Evolutionary conservation across 169 alveolate species (phyloP).

Genomic region (Pseudocohnilembus persalinus): DNA sequence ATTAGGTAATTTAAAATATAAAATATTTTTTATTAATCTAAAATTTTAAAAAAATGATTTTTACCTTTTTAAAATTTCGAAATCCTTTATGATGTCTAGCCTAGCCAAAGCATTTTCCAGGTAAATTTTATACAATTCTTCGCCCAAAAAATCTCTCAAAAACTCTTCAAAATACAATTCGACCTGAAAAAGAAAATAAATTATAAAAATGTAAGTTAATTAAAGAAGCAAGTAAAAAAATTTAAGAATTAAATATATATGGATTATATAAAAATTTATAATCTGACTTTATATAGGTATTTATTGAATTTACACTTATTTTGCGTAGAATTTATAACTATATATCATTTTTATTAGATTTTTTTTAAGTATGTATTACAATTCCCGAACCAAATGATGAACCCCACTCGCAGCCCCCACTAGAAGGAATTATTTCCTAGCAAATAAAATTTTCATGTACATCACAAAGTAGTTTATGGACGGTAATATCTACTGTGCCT

Average conservation of each 20-base stretch:
- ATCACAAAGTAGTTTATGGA: constrained; percentile 81
- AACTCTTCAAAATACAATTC: constrained; percentile 86
- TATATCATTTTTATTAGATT: too few species aligned
- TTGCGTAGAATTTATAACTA: too few species aligned
- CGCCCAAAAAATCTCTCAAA: constrained; percentile 81
- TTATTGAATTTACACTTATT: too few species aligned
- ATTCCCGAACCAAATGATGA: constrained; percentile 86
- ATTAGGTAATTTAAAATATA: neutral
- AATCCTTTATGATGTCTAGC: constrained; percentile 83
- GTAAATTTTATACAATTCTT: constrained; percentile 68
- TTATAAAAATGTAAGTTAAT: too few species aligned
- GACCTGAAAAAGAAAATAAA: too few species aligned
- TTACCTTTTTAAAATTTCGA: constrained; percentile 77
- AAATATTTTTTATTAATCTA: neutral
- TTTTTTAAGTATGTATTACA: too few species aligned
- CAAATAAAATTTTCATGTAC: constrained; percentile 83
- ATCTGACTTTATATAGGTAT: too few species aligned
- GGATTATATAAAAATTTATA: too few species aligned
- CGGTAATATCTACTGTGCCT: constrained; percentile 88
- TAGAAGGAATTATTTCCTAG: constrained; percentile 84
- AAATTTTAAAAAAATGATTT: too few species aligned
- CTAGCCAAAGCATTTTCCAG: constrained; percentile 81
- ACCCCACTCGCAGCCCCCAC: constrained; percentile 93
- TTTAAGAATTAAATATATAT: too few species aligned
- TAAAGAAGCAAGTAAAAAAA: too few species aligned